A percentile compares a stretch with the other conserved stretches of the same genome.
phyloP scores from a whole-genome alignment of 1,284 basidiomycete genomes.

The Phlebopus sp. region DNA sequence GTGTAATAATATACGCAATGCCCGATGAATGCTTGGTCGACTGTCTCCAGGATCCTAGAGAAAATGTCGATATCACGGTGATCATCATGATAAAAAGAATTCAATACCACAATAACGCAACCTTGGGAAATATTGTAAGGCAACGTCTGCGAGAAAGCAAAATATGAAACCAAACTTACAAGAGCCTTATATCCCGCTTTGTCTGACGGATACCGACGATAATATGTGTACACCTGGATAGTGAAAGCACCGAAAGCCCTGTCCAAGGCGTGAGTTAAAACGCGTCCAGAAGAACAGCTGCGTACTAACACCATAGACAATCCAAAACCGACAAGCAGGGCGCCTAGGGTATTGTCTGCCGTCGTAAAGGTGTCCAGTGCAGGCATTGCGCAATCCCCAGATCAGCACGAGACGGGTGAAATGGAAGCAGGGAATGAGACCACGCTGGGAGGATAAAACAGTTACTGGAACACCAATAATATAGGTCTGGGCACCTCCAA shows the following conservation, averaged over 20 bases:
- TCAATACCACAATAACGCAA: constrained; percentile 23
- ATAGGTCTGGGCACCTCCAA: constrained; percentile 11
- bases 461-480: constrained; percentile 2
- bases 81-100: not conserved
- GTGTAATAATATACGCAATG: constrained; percentile 58
- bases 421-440: not conserved
- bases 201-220: constrained; percentile 53
- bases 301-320: constrained; percentile 42
- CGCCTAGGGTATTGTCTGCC: constrained; percentile 56
- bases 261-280: constrained; percentile 3
- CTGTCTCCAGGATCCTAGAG: constrained; percentile 46
- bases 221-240: constrained; percentile 54
- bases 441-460: constrained; percentile 1
- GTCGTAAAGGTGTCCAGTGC: constrained; percentile 3
- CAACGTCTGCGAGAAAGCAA: not conserved
- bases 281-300: not conserved
- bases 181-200: constrained; percentile 49
- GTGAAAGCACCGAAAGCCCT: constrained; percentile 51
- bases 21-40: constrained; percentile 54
- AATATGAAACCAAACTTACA: constrained; percentile 39
- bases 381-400: constrained; percentile 14
- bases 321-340: constrained; percentile 56
- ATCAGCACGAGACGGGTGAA: not conserved
- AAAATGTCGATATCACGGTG: not conserved
- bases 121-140: constrained; percentile 11